These are phyloP conservation scores for Magnolia kwangsiensis DNA, from an alignment of 164 flowering plant genomes.

Conservation along the genomic window DNA sequence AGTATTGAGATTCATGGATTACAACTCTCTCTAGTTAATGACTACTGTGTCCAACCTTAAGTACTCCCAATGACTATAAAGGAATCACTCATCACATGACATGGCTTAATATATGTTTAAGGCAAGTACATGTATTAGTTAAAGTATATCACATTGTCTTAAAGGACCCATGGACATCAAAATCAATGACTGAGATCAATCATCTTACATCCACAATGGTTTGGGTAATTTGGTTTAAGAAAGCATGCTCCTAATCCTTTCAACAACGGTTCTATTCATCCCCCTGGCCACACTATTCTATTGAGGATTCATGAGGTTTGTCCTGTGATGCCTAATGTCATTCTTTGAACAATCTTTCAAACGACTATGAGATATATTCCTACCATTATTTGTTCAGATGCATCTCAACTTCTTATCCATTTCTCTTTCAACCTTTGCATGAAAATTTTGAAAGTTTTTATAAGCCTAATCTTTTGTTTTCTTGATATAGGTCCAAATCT, in stretches of 20 bases:
- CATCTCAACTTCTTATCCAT: background rate
- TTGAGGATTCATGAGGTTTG: background rate
- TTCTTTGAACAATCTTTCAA: background rate
- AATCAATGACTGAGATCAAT: too few species aligned
- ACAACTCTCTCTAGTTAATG: too few species aligned
- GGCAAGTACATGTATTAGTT: too few species aligned
- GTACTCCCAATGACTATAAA: too few species aligned
- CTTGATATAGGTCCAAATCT: background rate
- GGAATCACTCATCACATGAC: too few species aligned
- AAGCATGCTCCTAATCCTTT: too few species aligned
- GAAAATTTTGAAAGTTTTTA: background rate
- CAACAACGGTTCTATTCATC: too few species aligned
- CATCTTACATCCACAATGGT: background rate
- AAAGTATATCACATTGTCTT: too few species aligned
- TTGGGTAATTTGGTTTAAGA: background rate
- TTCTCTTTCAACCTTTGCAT: background rate
- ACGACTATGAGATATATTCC: background rate
- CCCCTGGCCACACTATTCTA: background rate
- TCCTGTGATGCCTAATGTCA: background rate
- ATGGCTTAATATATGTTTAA: too few species aligned
- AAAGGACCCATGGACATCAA: too few species aligned
- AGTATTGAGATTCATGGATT: too few species aligned
- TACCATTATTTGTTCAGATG: background rate
- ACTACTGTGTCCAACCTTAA: too few species aligned
- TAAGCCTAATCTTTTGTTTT: background rate